A percentile compares a stretch with the other conserved stretches of the same genome.
phyloP scores from a whole-genome alignment of 192 early-diverging fungal species.

The Coemansia sp. region DNA sequence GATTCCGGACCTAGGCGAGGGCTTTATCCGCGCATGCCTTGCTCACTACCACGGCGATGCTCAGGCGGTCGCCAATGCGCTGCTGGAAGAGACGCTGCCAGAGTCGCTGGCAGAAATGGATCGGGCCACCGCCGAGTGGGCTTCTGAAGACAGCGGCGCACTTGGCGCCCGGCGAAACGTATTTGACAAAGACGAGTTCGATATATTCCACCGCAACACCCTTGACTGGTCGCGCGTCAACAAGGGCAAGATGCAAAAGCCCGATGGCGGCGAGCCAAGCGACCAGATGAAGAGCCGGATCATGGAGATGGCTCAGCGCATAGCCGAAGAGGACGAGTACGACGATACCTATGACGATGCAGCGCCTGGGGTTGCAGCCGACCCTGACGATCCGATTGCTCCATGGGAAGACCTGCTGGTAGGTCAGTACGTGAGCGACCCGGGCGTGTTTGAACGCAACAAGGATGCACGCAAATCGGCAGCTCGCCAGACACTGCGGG shows the following conservation, averaged over 20 bases:
- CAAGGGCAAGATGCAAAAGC: conserved; percentile 61
- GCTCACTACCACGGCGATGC: conserved; percentile 60
- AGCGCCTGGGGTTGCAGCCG: conserved; percentile 60
- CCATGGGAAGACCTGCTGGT: conserved; percentile 65
- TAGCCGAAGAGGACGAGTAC: conserved; percentile 80
- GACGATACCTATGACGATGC: conserved; percentile 89
- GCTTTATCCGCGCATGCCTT: conserved; percentile 89
- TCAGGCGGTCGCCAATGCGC: conserved; percentile 73
- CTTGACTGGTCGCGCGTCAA: conserved; percentile 66
- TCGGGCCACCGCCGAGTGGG: conserved; percentile 39
- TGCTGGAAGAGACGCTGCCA: conserved; percentile 79
- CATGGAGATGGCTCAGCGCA: conserved; percentile 46
- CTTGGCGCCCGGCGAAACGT: conserved; percentile 71
- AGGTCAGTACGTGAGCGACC: conserved; percentile 56
- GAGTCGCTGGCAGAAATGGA: conserved; percentile 64
- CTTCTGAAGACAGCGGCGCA: conserved; percentile 12
- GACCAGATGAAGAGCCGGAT: conserved; percentile 35
- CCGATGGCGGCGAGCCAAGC: conserved; percentile 5
- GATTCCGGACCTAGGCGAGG: conserved; percentile 85
- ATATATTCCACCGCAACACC: conserved; percentile 69
- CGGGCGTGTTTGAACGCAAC: conserved; percentile 64
- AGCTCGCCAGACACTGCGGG: conserved; percentile 58
- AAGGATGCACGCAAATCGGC: conserved; percentile 59
- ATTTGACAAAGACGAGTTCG: conserved; percentile 93
- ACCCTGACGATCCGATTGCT: conserved; percentile 64